A percentile compares a stretch with the other conserved stretches of the same genome.
Evolutionary conservation across 371 early-diverging fungal species (phyloP).

Genomic region (Mucor indicus): DNA sequence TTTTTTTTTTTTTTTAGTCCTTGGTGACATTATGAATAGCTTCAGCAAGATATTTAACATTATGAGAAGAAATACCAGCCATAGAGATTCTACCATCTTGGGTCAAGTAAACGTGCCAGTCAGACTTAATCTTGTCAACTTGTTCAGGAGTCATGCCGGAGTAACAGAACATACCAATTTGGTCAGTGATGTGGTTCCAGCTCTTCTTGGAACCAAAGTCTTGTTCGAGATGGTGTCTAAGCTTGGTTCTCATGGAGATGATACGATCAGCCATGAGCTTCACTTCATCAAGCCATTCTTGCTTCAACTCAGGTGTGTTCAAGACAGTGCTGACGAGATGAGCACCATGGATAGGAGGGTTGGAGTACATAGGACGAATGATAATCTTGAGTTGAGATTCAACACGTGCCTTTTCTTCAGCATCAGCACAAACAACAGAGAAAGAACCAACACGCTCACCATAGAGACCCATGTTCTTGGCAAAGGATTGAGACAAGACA

Average conservation of each 20-base stretch:
- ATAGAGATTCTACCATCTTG: conserved; percentile 97
- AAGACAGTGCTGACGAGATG: conserved; percentile 91
- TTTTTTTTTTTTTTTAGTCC: no score
- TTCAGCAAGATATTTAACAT: conserved; percentile 95
- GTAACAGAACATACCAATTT: conserved; percentile 99
- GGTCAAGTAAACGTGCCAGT: conserved; percentile 94
- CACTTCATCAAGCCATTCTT: conserved; percentile 92
- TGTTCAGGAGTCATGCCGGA: conserved; percentile 92
- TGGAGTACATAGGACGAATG: conserved; percentile 97
- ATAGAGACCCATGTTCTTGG: conserved; percentile 99
- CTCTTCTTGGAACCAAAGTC: conserved; percentile 74
- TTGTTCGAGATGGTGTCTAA: conserved; percentile 78
- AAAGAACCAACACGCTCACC: conserved; percentile 98
- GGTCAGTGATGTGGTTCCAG: conserved; percentile 96
- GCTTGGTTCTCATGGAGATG: conserved; percentile 83
- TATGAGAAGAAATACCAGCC: conserved; percentile 91
- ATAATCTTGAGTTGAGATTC: conserved; percentile 95
- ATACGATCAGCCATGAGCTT: conserved; percentile 97
- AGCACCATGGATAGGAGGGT: conserved; percentile 95
- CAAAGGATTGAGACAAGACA: conserved; percentile 92
- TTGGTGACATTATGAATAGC: conserved; percentile 95
- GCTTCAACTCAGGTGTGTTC: conserved; percentile 68
- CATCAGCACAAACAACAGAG: conserved; percentile 76
- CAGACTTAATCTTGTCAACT: conserved; percentile 80
- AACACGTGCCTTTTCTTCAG: conserved; percentile 82